Evolutionary conservation across 805 yeast species (phyloP), one percentile per base, ranked within the genome.

Genomic region (Starmera quercuum): DNA sequence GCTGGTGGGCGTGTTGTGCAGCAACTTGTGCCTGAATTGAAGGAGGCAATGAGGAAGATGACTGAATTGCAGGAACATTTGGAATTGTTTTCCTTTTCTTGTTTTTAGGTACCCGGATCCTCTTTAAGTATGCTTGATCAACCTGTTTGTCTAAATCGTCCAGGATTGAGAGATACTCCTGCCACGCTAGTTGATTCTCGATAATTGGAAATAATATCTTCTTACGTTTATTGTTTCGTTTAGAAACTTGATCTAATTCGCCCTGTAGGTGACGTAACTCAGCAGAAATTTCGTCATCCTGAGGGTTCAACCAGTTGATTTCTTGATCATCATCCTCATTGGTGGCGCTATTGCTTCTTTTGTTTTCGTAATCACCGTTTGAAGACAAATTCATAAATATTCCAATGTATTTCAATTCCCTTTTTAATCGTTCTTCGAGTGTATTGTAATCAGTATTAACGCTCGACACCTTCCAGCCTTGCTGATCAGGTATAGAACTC

Each of bases 81-180:
- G 42, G 38, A 4, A 52, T 38, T 6, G 54, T 34, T 26, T 52
- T 56, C 41, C 63, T 61, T 51, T 65, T 65, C 38, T 62, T 64
- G 36, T 56, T 60, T 42, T 63, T 82, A 36, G 86, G 78, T 7
- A 78, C 85, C 46, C 87, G 76, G 36, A 83, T 71, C 39, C 97
- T 67, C 56, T 87, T 83, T 42, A 83, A 62, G 53, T 88, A 92
- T 15, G 95, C 88, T 56, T 85, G 97, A 54, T 92, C 98, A 24
- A 92, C 88, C 59, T 92, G 99, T 55, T 90, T 92, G 56, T 92
- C 97, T 45, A 92, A 66, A 53, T 92, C 97, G 37, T 92, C 97
- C 38, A 87, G 59, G 34, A 92, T 88, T 10, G 90, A 82, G 38
- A 79, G 67, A 56, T 85, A 92, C 56, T 92, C 98, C 54, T 90